These are phyloP conservation scores for Pseudopyrenochaeta lycopersici DNA, from an alignment of 2,329 filamentous ascomycete species.

Conservation along the genomic window DNA sequence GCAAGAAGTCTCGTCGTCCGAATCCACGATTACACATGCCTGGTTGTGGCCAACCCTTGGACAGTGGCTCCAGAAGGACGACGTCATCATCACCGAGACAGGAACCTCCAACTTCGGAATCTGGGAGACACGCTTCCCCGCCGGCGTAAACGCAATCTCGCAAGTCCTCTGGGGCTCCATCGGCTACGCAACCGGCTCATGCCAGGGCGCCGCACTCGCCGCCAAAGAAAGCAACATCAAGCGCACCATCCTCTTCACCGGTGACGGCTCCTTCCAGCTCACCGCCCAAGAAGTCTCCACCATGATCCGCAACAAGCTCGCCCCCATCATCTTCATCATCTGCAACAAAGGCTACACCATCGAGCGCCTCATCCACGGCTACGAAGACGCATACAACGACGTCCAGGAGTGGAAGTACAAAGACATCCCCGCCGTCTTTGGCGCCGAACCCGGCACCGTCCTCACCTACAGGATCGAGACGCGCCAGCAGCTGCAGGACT, in stretches of 20 bases:
- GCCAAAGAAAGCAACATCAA: conserved; percentile 69
- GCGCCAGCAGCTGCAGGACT: conserved; percentile 70
- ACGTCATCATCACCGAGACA: conserved; percentile 86
- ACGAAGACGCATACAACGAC: conserved; percentile 82
- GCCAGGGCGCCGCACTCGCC: conserved; percentile 76
- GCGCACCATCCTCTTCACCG: conserved; percentile 85
- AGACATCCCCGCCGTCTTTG: conserved; percentile 73
- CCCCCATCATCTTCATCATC: conserved; percentile 84
- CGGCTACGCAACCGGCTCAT: conserved; percentile 70
- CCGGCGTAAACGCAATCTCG: conserved; percentile 78
- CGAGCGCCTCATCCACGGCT: conserved; percentile 87
- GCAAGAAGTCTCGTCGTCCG: conserved; percentile 38
- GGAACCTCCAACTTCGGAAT: conserved; percentile 90
- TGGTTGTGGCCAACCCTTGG: conserved; percentile 83
- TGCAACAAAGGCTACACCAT: conserved; percentile 92
- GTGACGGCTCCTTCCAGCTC: conserved; percentile 86
- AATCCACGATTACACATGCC: conserved; percentile 68
- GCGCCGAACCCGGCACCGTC: conserved; percentile 65
- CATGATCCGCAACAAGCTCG: conserved; percentile 78
- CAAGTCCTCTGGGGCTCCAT: conserved; percentile 79
- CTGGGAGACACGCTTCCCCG: conserved; percentile 83
- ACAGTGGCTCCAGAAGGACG: conserved; percentile 74
- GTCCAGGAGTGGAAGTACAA: conserved; percentile 78
- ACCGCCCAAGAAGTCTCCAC: conserved; percentile 86
- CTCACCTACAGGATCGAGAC: conserved; percentile 74